A percentile compares a stretch with the other conserved stretches of the same genome.
These are phyloP conservation scores for Boletus tylopilopsis DNA, from an alignment of 768 basidiomycete species.

Conservation along the genomic window DNA sequence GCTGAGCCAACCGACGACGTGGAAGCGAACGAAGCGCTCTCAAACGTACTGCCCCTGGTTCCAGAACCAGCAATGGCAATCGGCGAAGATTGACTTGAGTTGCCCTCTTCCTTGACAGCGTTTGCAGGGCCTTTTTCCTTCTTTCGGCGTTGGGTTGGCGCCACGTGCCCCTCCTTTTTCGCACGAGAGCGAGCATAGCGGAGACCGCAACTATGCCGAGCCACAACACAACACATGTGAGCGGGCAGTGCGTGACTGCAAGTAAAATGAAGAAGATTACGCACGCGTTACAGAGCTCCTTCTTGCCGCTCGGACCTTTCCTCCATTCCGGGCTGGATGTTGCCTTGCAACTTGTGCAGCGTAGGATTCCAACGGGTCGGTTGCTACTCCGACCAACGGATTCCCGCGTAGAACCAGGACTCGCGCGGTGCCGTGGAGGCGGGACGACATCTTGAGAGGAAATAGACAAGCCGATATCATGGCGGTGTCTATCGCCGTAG, in stretches of 20 bases:
- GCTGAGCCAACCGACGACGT: slow-evolving; percentile 51
- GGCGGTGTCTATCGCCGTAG: slow-evolving; percentile 35
- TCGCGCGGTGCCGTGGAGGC: slow-evolving; percentile 52
- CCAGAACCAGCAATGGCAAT: slow-evolving; percentile 45
- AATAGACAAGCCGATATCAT: slow-evolving; percentile 26
- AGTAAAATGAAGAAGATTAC: slow-evolving; percentile 32
- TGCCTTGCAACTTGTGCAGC: slow-evolving; percentile 77
- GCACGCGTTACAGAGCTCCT: slow-evolving; percentile 91
- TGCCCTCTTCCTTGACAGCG: slow-evolving; percentile 25
- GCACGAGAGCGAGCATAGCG: slow-evolving; percentile 85
- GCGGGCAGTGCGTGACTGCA: slow-evolving; percentile 11
- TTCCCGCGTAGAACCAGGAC: slow-evolving; percentile 50
- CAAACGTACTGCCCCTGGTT: slow-evolving; percentile 44
- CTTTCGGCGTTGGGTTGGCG: slow-evolving; percentile 53
- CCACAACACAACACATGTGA: slow-evolving; percentile 26
- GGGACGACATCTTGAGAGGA: slow-evolving; percentile 46
- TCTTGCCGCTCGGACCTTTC: slow-evolving; percentile 87
- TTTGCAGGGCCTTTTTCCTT: slow-evolving; percentile 45
- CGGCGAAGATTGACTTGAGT: slow-evolving; percentile 26
- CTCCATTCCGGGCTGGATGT: slow-evolving; percentile 88
- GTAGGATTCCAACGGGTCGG: slow-evolving; percentile 66
- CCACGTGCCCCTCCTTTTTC: slow-evolving; percentile 73
- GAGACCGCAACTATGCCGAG: slow-evolving; percentile 69
- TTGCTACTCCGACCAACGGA: slow-evolving; percentile 46
- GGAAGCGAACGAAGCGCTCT: slow-evolving; percentile 45